Conservation (phyloP, 2,329 filamentous ascomycete species). For the Cladosporium cucumerinum region DNA sequence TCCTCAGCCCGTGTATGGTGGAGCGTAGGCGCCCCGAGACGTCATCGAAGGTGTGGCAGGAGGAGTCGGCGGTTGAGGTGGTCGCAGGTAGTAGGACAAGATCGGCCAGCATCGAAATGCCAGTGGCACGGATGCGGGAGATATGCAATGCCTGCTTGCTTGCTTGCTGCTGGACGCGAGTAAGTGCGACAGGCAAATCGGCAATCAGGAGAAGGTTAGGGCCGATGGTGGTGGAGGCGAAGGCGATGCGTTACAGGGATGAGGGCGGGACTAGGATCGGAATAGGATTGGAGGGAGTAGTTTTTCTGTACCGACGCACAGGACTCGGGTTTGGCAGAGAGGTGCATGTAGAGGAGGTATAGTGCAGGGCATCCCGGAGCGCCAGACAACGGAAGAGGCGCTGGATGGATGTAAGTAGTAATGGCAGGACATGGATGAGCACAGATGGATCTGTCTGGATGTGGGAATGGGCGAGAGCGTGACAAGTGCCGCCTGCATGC, state of each 20-base stretch:
- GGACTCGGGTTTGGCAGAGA: not conserved
- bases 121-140: not conserved
- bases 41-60: slow-evolving; percentile 12
- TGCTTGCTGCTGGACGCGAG: not conserved
- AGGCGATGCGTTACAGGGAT: slow-evolving; percentile 8
- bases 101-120: slow-evolving; percentile 4
- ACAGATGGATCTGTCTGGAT: not conserved
- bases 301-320: not conserved
- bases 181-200: slow-evolving; percentile 1
- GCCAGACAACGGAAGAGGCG: slow-evolving; percentile 4
- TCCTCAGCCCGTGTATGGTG: slow-evolving; percentile 5
- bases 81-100: slow-evolving; percentile 5
- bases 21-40: slow-evolving; percentile 11
- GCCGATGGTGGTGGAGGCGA: slow-evolving; percentile 5
- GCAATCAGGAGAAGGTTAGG: not conserved
- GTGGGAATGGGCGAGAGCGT: not conserved
- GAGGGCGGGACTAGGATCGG: not conserved
- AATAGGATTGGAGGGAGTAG: not conserved
- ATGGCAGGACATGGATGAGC: not conserved
- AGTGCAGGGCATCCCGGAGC: not conserved
- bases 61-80: not conserved
- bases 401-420: slow-evolving; percentile 4
- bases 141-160: not conserved
- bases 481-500: slow-evolving; percentile 10
- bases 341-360: not conserved